A percentile compares a stretch with the other conserved stretches of the same genome.
Conservation (phyloP, 805 yeast genomes). For the Dipodascopsis uninucleata region DNA sequence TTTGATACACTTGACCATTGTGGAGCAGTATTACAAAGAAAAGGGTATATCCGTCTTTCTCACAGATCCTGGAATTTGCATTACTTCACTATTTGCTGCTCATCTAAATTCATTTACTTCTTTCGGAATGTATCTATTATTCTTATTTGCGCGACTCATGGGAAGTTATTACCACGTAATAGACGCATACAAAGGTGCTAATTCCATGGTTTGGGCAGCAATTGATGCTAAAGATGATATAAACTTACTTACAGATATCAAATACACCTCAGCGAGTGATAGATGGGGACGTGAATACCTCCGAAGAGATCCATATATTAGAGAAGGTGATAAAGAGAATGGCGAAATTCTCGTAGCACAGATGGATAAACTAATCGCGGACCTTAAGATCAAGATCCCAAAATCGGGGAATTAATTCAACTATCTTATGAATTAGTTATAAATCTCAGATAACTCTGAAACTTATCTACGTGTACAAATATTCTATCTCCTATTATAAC, state of each 20-base stretch:
- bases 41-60: conserved; percentile 67
- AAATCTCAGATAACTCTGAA: too few species aligned
- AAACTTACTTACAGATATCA: conserved; percentile 46
- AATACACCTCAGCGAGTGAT: conserved; percentile 70
- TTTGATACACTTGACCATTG: conserved; percentile 71
- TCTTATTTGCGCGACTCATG: conserved; percentile 71
- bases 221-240: conserved; percentile 48
- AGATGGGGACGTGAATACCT: conserved; percentile 55
- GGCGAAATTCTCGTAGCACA: conserved; percentile 9
- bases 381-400: too few species aligned
- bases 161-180: conserved; percentile 92
- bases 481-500: too few species aligned
- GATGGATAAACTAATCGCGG: conserved; percentile 13
- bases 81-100: conserved; percentile 67
- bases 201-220: conserved; percentile 74
- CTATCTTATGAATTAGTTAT: too few species aligned
- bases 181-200: conserved; percentile 84
- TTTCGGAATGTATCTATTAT: conserved; percentile 79
- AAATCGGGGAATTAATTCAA: neutral
- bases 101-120: conserved; percentile 74
- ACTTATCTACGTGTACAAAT: too few species aligned
- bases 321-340: conserved; percentile 12
- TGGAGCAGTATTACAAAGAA: conserved; percentile 44
- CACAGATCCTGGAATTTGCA: conserved; percentile 92
- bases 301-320: neutral